These are phyloP conservation scores for Boletus rubescentipes DNA, from an alignment of 768 basidiomycete genomes.

Conservation along the genomic window DNA sequence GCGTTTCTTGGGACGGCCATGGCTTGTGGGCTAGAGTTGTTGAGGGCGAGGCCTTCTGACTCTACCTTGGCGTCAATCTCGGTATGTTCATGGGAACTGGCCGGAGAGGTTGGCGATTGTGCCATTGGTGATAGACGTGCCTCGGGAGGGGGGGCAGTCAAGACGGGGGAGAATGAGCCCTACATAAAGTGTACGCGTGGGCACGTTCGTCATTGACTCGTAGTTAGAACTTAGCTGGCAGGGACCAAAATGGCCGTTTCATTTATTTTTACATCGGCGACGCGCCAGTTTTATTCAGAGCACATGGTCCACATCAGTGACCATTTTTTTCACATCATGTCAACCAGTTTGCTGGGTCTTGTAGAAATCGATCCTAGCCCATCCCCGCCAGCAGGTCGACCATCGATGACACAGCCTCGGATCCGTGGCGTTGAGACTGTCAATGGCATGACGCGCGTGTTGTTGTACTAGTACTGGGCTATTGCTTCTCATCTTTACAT, in stretches of 20 bases:
- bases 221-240: neutral
- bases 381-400: no score
- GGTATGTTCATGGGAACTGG: conserved; percentile 2
- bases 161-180: neutral
- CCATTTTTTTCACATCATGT: no score
- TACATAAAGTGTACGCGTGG: neutral
- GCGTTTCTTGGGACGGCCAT: neutral
- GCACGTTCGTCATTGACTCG: conserved; percentile 17
- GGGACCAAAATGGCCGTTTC: neutral
- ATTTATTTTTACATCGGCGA: neutral
- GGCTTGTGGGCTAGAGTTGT: neutral
- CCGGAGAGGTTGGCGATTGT: neutral
- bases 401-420: no score
- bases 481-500: no score
- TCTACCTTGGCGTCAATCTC: neutral
- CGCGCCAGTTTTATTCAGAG: neutral
- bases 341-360: no score
- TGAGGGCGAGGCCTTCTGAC: neutral
- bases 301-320: neutral
- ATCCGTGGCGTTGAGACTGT: neutral
- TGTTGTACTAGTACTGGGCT: no score
- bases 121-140: conserved; percentile 9
- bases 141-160: neutral
- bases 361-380: neutral
- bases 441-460: no score